phyloP scores from a whole-genome alignment of 23 red algal genomes.

The Gracilaria domingensis region DNA sequence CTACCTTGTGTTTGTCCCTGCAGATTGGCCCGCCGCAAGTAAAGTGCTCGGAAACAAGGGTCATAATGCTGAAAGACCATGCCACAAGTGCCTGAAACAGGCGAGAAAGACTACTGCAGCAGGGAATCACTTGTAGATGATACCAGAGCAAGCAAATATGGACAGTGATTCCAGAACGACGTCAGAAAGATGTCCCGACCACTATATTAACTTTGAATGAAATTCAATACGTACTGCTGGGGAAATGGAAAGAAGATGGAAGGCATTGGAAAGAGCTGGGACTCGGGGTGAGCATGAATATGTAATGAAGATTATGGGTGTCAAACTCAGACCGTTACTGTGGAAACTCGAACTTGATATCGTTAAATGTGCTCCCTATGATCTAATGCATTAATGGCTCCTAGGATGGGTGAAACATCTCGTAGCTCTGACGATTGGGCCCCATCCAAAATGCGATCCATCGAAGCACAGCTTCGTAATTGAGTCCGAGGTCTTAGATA shows the following conservation, averaged over 20 bases:
- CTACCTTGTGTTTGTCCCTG: neutral
- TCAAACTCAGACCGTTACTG: neutral
- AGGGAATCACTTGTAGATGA: neutral
- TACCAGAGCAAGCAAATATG: too few relatives aligned
- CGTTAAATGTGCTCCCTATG: neutral
- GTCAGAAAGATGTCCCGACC: too few relatives aligned
- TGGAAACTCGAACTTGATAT: neutral
- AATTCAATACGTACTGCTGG: too few relatives aligned
- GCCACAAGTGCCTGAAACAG: slow-evolving; percentile 12
- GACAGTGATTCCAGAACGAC: too few relatives aligned
- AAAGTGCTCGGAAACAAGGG: neutral
- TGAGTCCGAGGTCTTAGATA: too few relatives aligned
- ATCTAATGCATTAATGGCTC: neutral
- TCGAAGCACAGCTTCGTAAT: too few relatives aligned
- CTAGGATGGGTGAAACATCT: slow-evolving; percentile 14
- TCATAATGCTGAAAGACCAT: neutral
- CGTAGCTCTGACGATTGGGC: too few relatives aligned
- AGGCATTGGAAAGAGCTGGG: too few relatives aligned
- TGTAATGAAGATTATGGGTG: neutral
- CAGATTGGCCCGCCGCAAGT: slow-evolving; percentile 8
- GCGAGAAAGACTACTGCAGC: neutral
- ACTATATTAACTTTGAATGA: too few relatives aligned
- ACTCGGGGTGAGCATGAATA: too few relatives aligned
- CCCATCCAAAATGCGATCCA: too few relatives aligned
- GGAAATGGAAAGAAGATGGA: too few relatives aligned